Evolutionary conservation across 768 basidiomycete species (phyloP), one percentile per base, ranked within the genome.

Genomic region (Boletus subcaerulescens): DNA sequence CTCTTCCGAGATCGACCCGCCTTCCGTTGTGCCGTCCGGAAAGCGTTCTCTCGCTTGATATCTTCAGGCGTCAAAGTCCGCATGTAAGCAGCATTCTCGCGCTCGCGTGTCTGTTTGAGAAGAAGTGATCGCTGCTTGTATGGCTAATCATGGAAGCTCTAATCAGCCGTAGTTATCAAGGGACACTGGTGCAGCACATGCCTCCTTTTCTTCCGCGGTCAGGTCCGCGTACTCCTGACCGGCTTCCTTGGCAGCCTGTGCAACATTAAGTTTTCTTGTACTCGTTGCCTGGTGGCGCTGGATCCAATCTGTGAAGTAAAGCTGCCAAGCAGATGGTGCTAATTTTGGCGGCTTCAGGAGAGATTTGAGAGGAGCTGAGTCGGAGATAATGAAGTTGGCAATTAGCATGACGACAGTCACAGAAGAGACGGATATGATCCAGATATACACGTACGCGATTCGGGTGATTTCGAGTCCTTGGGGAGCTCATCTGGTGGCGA

Each of bases 241-340:
- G 35, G 94, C 93, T 70, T 95, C 93, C 71, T 95, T 95, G 57
- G 94, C 93, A 38, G 92, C 91, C 69, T 95, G 91, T 15, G 94
- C 94, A 53, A 97, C 92, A 71, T 97, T 96, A 35, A 96, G 81
- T 74, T 96, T 96, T 64, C 91, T 80, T 40, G 81, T 83, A 55
- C 85, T 87, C 22, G 83, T 80, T 55, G 85, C 84, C 72, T 91
- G 89, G 69, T 91, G 88, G 64, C 83, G 81, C 69, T 92, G 89
- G 59, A 97, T 93, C 85, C 91, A 94, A 68, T 96, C 92, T 22
- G 93, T 93, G 69, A 97, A 96, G 73, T 93, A 97, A 42, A 97
- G 80, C 71, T 97, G 94, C 94, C 94, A 97, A 51, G 93, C 91
- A 4, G 92, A 94, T 5, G 91, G 92, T 7, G 94, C 91, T 63